A percentile compares a stretch with the other conserved stretches of the same genome.
Evolutionary conservation across 2,329 filamentous ascomycete genomes (phyloP).

Genomic region (Colletotrichum sp.): DNA sequence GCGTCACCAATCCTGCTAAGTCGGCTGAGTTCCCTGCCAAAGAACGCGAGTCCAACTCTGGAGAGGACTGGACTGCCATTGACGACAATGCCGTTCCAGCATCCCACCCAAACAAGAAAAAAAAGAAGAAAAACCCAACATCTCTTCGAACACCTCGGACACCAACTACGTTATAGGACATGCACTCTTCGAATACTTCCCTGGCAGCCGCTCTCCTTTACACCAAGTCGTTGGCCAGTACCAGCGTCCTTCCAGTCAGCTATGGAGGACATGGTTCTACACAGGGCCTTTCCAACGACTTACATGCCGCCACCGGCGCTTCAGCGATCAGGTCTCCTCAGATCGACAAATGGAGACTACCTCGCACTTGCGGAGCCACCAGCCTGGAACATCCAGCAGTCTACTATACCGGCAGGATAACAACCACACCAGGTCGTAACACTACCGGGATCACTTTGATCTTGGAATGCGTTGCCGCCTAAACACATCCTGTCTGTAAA

Average conservation of each 20-base stretch:
- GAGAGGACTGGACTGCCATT: neutral
- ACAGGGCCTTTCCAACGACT: neutral
- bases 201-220: neutral
- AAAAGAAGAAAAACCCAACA: neutral
- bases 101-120: neutral
- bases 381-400: neutral
- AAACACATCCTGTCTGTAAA: neutral
- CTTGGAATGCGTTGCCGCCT: neutral
- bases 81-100: neutral
- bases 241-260: neutral
- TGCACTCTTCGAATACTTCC: too few species aligned
- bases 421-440: neutral
- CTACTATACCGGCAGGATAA: neutral
- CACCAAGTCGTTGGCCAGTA: neutral
- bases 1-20: neutral
- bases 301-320: neutral
- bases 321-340: neutral
- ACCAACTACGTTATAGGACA: neutral
- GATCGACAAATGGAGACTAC: neutral
- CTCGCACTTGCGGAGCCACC: neutral
- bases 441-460: neutral
- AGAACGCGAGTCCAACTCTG: neutral
- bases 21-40: neutral
- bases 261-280: neutral
- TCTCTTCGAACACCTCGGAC: neutral